Base-by-base conservation (phyloP, 1,284 basidiomycete genomes). In the Sutorius eximius region DNA sequence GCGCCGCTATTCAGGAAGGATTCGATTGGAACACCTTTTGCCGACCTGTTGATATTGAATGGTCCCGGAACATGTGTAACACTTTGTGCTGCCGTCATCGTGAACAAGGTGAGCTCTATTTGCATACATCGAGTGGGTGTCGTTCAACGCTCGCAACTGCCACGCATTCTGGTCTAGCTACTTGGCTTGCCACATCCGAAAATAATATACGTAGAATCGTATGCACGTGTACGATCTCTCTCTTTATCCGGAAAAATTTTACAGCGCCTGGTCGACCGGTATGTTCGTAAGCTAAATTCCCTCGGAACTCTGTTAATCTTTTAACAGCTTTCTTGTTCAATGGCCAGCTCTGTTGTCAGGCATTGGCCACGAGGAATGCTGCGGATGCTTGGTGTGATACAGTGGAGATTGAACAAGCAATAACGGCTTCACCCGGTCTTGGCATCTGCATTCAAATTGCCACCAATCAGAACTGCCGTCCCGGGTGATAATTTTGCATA, bases 41-140 rank as follows among this genome's bases (percentile, higher is more conserved):
- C 86, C 13, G 93, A 98, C 57, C 76, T 94, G 24, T 75, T 99
- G 27, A 73, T 99, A 50, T 73, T 99, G 42, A 99, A 99, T 71
- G 97, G 97, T 7, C 97, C 97, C 0, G 97, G 95, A 10, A 98
- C 96, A 3, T 96, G 93, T 67, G 85, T 96, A 33, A 78, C 90
- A 3, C 78, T 99, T 16, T 92, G 89, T 50, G 57, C 82, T 7
- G 85, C 91, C 0, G 79, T 85, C 13, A 90, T 88, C 66, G 61
- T 93, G 27, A 86, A 90, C 57, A 82, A 86, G 69, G 96, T 95
- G 64, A 65, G 89, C 75, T 52, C 52, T 55, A 24, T 36, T 51
- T 42, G 53, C 32, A 29, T 27, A 42, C 45, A 38, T 30, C 34
- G 22, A 49, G 20, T n/a, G 29, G 47, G 15, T 18, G 37, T 44